A percentile compares a stretch with the other conserved stretches of the same genome.
Evolutionary conservation across 306 rosid species (phyloP).

Genomic region (Sicyos edulis): DNA sequence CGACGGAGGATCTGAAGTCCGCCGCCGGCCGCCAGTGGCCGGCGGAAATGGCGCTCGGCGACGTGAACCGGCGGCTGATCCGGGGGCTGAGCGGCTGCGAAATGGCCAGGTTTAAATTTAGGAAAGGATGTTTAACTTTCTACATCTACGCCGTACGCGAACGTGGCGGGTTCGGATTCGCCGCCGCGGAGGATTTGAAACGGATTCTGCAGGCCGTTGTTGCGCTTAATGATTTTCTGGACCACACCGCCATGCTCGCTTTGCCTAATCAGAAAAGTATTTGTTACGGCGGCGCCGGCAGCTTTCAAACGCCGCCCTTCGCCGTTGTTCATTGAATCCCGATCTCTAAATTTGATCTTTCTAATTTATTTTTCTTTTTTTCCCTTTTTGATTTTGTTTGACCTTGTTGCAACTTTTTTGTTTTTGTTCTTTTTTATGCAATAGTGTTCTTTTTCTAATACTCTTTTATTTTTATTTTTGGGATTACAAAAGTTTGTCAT

Average conservation of each 20-base stretch:
- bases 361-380: not conserved
- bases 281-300: constrained; percentile 28
- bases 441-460: not conserved
- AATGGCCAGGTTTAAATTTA: constrained; percentile 89
- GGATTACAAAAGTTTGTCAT: too few species aligned
- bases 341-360: not conserved
- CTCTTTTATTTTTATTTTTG: too few species aligned
- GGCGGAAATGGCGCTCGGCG: constrained; percentile 70
- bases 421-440: not conserved
- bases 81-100: constrained; percentile 58
- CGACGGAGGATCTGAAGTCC: constrained; percentile 49
- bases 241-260: constrained; percentile 91
- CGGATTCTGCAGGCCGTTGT: constrained; percentile 61
- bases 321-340: constrained; percentile 66
- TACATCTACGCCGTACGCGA: constrained; percentile 77
- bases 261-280: constrained; percentile 79
- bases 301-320: not conserved
- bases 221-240: constrained; percentile 82
- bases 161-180: constrained; percentile 54
- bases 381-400: not conserved
- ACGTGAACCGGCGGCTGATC: constrained; percentile 67
- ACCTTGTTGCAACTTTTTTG: not conserved
- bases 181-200: constrained; percentile 60
- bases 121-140: constrained; percentile 87
- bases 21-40: constrained; percentile 62